A percentile compares a stretch with the other conserved stretches of the same genome.
Evolutionary conservation across 306 rosid genomes (phyloP).

Genomic region (Quercus bicolor): DNA sequence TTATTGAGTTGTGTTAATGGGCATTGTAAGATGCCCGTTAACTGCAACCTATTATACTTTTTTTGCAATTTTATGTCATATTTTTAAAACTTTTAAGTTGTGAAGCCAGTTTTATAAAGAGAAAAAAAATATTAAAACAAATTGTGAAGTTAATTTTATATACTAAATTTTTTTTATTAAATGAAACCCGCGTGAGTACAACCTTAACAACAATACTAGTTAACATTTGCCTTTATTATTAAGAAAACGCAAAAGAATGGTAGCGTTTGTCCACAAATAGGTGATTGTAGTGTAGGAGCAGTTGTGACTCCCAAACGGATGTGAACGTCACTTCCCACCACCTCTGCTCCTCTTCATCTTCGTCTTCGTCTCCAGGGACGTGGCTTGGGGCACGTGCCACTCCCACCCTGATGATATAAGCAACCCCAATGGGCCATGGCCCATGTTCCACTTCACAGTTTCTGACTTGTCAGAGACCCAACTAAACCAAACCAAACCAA

Average conservation of each 20-base stretch:
- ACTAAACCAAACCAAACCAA: not conserved
- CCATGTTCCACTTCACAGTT: not conserved
- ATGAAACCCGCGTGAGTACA: rapidly evolving
- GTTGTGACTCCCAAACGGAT: slow-evolving; percentile 23
- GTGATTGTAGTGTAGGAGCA: slow-evolving; percentile 13
- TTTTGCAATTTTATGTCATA: too few species aligned
- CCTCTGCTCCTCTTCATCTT: slow-evolving; percentile 3
- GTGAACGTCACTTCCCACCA: slow-evolving; percentile 10
- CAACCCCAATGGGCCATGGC: not conserved
- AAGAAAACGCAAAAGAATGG: not conserved
- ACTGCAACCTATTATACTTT: too few species aligned
- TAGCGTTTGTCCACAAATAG: not conserved
- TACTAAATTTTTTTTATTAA: too few species aligned
- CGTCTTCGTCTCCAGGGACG: not conserved
- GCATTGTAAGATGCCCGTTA: too few species aligned
- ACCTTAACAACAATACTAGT: too few species aligned
- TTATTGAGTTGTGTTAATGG: too few species aligned
- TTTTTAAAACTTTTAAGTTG: too few species aligned
- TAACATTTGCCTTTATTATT: too few species aligned
- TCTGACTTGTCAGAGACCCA: not conserved
- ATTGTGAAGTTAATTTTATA: too few species aligned
- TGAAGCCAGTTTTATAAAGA: too few species aligned
- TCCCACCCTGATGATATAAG: not conserved
- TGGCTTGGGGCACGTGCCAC: slow-evolving; percentile 9
- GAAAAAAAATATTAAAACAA: too few species aligned